A percentile compares a stretch with the other conserved stretches of the same genome.
Evolutionary conservation across 208 protist species (phyloP).

Genomic region (Porcisia deanei): DNA sequence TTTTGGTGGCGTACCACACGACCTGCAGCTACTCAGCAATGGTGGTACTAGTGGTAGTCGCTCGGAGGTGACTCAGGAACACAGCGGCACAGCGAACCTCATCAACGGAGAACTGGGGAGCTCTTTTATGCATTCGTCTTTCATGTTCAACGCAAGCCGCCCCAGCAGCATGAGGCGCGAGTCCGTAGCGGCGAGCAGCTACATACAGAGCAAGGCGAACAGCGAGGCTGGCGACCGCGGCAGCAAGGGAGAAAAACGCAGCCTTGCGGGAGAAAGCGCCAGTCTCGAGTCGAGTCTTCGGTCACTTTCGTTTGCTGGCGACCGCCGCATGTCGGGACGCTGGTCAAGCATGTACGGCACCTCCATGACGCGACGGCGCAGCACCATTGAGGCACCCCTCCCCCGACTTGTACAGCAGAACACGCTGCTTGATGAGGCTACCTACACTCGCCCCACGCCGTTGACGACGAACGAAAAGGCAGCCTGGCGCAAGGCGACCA

Average conservation of each 20-base stretch:
- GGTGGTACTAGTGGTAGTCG: constrained; percentile 1
- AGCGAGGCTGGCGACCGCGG: constrained; percentile 11
- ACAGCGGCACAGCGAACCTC: constrained; percentile 2
- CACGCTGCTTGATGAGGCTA: constrained; percentile 39
- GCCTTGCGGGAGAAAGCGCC: not conserved
- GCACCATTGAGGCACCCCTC: constrained; percentile 3
- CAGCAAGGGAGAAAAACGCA: not conserved
- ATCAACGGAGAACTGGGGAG: constrained; percentile 37
- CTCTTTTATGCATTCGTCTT: constrained; percentile 75
- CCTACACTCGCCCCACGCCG: constrained; percentile 15
- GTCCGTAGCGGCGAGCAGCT: not conserved
- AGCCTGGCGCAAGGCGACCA: constrained; percentile 58
- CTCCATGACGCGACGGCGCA: not conserved
- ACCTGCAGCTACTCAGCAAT: constrained; percentile 19
- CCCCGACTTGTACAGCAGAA: constrained; percentile 27
- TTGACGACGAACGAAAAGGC: constrained; percentile 51
- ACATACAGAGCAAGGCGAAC: not conserved
- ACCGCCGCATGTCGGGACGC: constrained; percentile 19
- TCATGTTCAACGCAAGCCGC: constrained; percentile 37
- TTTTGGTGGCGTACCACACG: constrained; percentile 22
- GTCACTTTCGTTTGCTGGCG: constrained; percentile 33
- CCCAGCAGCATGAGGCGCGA: constrained; percentile 7
- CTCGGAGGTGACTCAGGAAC: constrained; percentile 9
- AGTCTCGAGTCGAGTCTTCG: constrained; percentile 44
- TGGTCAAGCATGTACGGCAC: constrained; percentile 14